phyloP scores from a whole-genome alignment of 2,329 filamentous ascomycete genomes.

The Cercospora zeina region DNA sequence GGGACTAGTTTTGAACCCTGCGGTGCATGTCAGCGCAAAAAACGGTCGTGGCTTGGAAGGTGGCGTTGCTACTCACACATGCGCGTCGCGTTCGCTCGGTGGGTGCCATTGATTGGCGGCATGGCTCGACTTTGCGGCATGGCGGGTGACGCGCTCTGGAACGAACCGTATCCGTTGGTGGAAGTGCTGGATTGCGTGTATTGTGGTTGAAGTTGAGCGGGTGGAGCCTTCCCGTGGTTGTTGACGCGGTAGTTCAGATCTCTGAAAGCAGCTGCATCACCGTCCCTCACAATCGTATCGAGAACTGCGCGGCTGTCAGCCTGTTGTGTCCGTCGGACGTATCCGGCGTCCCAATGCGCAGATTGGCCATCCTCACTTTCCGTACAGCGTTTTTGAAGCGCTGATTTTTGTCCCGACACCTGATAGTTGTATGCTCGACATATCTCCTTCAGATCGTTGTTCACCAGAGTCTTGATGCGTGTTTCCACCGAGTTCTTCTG shows the following conservation, averaged over 20 bases:
- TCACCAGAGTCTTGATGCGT: slow-evolving; percentile 56
- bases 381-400: slow-evolving; percentile 75
- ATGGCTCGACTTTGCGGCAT: slow-evolving; percentile 25
- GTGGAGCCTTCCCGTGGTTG: slow-evolving; percentile 42
- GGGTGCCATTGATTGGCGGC: slow-evolving; percentile 18
- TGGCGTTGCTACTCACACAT: slow-evolving; percentile 26
- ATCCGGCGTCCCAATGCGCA: background rate
- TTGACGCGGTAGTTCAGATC: slow-evolving; percentile 45
- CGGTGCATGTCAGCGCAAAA: slow-evolving; percentile 3
- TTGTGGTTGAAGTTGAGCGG: slow-evolving; percentile 21
- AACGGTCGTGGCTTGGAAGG: background rate
- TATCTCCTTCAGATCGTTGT: slow-evolving; percentile 71
- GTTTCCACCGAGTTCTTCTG: slow-evolving; percentile 35
- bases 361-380: slow-evolving; percentile 56
- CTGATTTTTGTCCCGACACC: slow-evolving; percentile 80
- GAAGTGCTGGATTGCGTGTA: slow-evolving; percentile 13
- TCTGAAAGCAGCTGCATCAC: slow-evolving; percentile 42
- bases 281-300: slow-evolving; percentile 38
- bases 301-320: slow-evolving; percentile 41
- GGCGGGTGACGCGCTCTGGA: slow-evolving; percentile 9
- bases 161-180: slow-evolving; percentile 21
- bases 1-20: slow-evolving; percentile 71
- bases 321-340: slow-evolving; percentile 3
- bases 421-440: slow-evolving; percentile 72
- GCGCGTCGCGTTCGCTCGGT: slow-evolving; percentile 21